Evolutionary conservation across 2,329 filamentous ascomycete genomes (phyloP).

Genomic region (Aspergillus niger): DNA sequence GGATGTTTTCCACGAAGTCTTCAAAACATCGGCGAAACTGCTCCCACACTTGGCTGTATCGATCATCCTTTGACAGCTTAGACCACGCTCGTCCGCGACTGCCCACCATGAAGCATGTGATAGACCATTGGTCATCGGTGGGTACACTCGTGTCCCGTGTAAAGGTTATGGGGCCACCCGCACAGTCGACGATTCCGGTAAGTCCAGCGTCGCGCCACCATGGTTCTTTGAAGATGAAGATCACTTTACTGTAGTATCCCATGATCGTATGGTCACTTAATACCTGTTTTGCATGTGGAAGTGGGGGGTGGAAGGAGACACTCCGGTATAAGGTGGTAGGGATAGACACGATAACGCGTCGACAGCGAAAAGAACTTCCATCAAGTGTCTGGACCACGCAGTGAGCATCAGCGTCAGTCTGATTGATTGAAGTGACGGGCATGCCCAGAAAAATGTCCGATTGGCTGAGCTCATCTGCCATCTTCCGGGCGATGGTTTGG

Average conservation of each 20-base stretch:
- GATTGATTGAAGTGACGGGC: background rate
- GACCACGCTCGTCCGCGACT: conserved; percentile 38
- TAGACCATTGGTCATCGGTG: conserved; percentile 26
- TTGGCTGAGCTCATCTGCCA: background rate
- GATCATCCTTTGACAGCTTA: conserved; percentile 5
- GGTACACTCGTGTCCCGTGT: conserved; percentile 48
- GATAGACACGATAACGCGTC: conserved; percentile 51
- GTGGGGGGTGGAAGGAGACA: conserved; percentile 51
- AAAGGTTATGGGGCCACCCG: conserved; percentile 50
- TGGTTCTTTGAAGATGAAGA: conserved; percentile 45
- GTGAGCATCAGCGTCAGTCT: background rate
- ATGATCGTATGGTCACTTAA: conserved; percentile 40
- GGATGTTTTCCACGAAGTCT: background rate
- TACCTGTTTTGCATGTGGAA: conserved; percentile 45
- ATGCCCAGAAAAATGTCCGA: background rate
- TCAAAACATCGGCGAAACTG: background rate
- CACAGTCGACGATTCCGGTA: conserved; percentile 50
- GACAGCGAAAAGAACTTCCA: background rate
- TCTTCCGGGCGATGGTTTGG: background rate
- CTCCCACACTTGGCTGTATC: conserved; percentile 14
- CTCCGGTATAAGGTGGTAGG: conserved; percentile 50
- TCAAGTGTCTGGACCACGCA: background rate
- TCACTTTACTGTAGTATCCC: conserved; percentile 56
- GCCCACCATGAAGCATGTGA: conserved; percentile 47
- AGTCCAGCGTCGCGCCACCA: conserved; percentile 51